Base-by-base conservation (phyloP, 2,329 filamentous ascomycete genomes). In the Fusarium pseudoanthophilum region DNA sequence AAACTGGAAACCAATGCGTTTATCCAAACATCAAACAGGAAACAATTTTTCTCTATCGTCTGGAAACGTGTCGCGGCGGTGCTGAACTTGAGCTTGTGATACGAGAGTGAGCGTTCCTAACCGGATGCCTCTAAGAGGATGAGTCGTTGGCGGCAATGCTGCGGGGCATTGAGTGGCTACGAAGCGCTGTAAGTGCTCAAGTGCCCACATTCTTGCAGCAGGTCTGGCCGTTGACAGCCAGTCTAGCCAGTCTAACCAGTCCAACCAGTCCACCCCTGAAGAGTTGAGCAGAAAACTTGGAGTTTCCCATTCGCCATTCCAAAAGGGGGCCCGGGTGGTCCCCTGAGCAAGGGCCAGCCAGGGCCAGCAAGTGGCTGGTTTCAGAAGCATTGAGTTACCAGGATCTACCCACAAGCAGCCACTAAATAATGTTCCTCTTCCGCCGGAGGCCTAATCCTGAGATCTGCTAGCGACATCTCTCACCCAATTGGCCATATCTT, bases 361-460 rank as follows among this genome's bases (percentile, higher is more conserved):
- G 72, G 67, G 65, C 60, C 59, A 71, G 53, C 64, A 39, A 59
- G 71, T 75, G 75, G 75, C 75, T 70, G 72, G 76, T 78, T 78
- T 78, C 76, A 78, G 76, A 69, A 72, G 59, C 63, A 65, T 73
- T 45, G 51, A 64, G 55, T 59, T 63, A 37, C 63, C 28, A 55
- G 56, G 64, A 56, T 45, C n/a, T 56, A 39, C 42, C 67, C 63
- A 20, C 64, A 46, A 71, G 65, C 57, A 75, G 68, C 76, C 74
- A 75, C 60, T 76, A 63, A 71, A 64, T 62, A 53, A 46, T 56
- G 60, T 56, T 55, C 61, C 57, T 66, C 60, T 60, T 65, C 56
- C 57, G 56, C 59, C 56, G 48, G 56, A 46, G 64, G 67, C 49
- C 63, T 45, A 72, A 60, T 70, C 66, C 56, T 72, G 72, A 78